phyloP scores from a whole-genome alignment of 495 filamentous ascomycete genomes.

The Bacidia rubella region DNA sequence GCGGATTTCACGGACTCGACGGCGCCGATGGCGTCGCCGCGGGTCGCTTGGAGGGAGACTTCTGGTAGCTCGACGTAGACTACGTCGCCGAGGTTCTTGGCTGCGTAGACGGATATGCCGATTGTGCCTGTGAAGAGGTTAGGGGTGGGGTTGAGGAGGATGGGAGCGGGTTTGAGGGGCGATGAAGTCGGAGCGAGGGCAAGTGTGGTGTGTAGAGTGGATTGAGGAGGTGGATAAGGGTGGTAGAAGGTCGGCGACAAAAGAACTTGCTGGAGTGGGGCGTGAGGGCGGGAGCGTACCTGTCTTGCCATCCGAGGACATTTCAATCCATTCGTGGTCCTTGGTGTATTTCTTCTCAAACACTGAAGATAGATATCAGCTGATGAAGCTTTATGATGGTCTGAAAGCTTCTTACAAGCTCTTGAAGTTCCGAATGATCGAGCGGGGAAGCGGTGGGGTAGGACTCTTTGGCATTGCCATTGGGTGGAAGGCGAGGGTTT shows the following conservation, averaged over 20 bases:
- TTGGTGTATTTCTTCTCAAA: conserved; percentile 80
- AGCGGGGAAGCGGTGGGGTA: neutral
- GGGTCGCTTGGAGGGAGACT: conserved; percentile 48
- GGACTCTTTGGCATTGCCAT: neutral
- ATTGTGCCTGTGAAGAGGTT: conserved; percentile 42
- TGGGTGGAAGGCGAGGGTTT: neutral
- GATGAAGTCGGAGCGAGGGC: neutral
- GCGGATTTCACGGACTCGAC: conserved; percentile 98
- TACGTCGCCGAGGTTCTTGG: conserved; percentile 82
- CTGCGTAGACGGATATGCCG: conserved; percentile 84
- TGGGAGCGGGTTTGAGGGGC: neutral
- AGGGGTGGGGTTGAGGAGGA: neutral
- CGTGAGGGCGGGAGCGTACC: conserved; percentile 21
- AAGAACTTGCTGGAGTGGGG: neutral
- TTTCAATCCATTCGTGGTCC: conserved; percentile 96
- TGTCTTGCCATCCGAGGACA: conserved; percentile 57
- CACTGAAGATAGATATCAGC: conserved; percentile 19
- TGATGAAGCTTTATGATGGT: neutral
- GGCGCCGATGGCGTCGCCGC: conserved; percentile 66
- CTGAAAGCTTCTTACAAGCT: conserved; percentile 6
- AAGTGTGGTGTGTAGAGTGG: too few species aligned
- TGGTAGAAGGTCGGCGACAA: neutral
- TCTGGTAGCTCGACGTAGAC: conserved; percentile 89
- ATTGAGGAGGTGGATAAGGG: too few species aligned
- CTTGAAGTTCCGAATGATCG: conserved; percentile 12